These are phyloP conservation scores for Populus pruinosa DNA, from an alignment of 345 rosid genomes.

Conservation along the genomic window DNA sequence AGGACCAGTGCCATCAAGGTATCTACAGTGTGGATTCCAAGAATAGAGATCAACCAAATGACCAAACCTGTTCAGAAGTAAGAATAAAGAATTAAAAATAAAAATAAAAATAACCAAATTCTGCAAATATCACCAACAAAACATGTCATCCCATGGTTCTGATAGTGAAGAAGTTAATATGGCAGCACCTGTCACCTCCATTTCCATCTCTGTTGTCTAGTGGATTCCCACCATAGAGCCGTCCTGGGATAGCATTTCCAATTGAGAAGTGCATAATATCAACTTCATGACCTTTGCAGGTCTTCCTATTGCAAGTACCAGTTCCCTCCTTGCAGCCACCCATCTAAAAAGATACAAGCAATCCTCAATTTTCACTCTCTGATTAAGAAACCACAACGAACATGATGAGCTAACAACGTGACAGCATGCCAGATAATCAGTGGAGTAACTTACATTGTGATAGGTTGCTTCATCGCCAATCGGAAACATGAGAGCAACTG, in stretches of 20 bases:
- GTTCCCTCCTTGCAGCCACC: slow-evolving; percentile 80
- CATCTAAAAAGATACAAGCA: slow-evolving; percentile 50
- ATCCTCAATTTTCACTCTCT: not conserved
- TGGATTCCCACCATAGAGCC: slow-evolving; percentile 87
- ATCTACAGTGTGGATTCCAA: slow-evolving; percentile 95
- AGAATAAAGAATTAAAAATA: not conserved
- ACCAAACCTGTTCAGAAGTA: slow-evolving; percentile 59
- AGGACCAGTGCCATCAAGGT: slow-evolving; percentile 86
- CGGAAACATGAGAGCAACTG: slow-evolving; percentile 91
- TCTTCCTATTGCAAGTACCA: slow-evolving; percentile 69
- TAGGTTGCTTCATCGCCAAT: slow-evolving; percentile 84
- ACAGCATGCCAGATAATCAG: not conserved
- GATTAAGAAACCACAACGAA: not conserved
- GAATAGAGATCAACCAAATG: slow-evolving; percentile 80
- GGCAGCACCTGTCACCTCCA: slow-evolving; percentile 85
- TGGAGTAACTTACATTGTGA: slow-evolving; percentile 54
- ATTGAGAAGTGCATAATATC: slow-evolving; percentile 99
- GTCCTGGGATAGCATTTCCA: slow-evolving; percentile 96
- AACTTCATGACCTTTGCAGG: slow-evolving; percentile 94
- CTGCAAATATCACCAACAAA: not conserved
- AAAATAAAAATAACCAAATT: not conserved
- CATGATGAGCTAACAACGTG: not conserved
- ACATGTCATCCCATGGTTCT: not conserved
- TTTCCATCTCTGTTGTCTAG: slow-evolving; percentile 72
- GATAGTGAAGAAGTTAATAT: slow-evolving; percentile 1